A percentile compares a stretch with the other conserved stretches of the same genome.
Conservation (phyloP, 1,139 yeast species). For the Zygoascus meyerae region DNA sequence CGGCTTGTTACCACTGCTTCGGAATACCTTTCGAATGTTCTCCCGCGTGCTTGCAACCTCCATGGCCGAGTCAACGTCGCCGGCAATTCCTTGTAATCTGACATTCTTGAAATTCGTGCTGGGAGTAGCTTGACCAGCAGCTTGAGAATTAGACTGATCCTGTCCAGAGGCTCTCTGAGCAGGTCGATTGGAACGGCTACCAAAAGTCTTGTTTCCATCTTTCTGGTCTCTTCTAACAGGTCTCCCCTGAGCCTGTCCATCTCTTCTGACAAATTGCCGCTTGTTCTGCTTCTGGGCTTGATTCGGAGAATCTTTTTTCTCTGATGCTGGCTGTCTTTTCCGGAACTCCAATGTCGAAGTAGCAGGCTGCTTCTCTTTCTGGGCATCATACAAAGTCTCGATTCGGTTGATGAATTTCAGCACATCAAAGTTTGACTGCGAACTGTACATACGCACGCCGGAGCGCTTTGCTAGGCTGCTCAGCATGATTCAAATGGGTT, state of each 20-base stretch:
- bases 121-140: background rate
- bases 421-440: constrained; percentile 21
- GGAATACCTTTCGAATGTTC: background rate
- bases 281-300: background rate
- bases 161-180: too few species aligned
- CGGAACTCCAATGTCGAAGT: constrained; percentile 3
- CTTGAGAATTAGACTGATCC: background rate
- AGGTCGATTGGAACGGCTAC: too few species aligned
- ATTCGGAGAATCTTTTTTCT: background rate
- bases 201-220: too few species aligned
- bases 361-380: constrained; percentile 17
- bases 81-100: constrained; percentile 5
- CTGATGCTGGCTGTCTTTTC: too few species aligned
- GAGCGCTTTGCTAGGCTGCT: too few species aligned
- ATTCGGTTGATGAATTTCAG: constrained; percentile 26
- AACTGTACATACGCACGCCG: background rate
- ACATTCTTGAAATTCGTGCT: background rate
- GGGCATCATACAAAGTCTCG: constrained; percentile 26
- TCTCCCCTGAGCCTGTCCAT: background rate
- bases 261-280: background rate
- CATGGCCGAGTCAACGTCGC: constrained; percentile 8
- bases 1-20: background rate
- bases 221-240: background rate
- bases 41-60: background rate
- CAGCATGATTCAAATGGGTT: too few species aligned